Conservation (phyloP, 2,329 filamentous ascomycete species). For the Esteya vermicola region DNA sequence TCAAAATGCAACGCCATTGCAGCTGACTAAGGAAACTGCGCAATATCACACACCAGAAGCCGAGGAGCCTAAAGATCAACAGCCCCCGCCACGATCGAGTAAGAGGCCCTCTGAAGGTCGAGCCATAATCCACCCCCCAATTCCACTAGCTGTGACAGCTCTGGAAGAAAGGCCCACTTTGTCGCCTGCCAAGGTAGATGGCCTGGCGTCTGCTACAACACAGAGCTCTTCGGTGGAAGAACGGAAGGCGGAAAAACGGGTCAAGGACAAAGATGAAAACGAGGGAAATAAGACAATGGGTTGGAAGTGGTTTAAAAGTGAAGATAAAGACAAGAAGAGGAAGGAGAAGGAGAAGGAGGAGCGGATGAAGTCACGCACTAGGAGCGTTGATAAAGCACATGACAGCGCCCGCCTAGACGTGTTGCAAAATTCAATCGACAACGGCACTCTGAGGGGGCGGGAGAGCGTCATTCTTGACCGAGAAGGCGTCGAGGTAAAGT, state of each 20-base stretch:
- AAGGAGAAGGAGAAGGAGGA: constrained; percentile 44
- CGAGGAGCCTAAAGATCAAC: constrained; percentile 6
- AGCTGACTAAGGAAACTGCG: background rate
- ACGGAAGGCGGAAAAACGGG: constrained; percentile 58
- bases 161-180: background rate
- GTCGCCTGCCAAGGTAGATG: no score
- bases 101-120: constrained; percentile 13
- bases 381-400: constrained; percentile 48
- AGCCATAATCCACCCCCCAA: constrained; percentile 4
- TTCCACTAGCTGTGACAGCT: background rate
- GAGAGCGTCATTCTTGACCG: constrained; percentile 79
- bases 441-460: constrained; percentile 46
- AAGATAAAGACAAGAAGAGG: constrained; percentile 59
- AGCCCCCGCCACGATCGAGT: constrained; percentile 17
- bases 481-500: constrained; percentile 53
- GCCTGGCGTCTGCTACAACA: background rate
- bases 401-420: constrained; percentile 78
- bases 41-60: background rate
- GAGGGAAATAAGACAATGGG: constrained; percentile 61
- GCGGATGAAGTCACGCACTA: constrained; percentile 46
- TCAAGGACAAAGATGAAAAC: constrained; percentile 52
- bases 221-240: constrained; percentile 35
- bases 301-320: constrained; percentile 74
- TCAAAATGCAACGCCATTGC: constrained; percentile 23
- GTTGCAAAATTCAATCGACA: constrained; percentile 76